Evolutionary conservation across 2,329 filamentous ascomycete species (phyloP), one percentile per base, ranked within the genome.

Genomic region (Colletotrichum sp.): DNA sequence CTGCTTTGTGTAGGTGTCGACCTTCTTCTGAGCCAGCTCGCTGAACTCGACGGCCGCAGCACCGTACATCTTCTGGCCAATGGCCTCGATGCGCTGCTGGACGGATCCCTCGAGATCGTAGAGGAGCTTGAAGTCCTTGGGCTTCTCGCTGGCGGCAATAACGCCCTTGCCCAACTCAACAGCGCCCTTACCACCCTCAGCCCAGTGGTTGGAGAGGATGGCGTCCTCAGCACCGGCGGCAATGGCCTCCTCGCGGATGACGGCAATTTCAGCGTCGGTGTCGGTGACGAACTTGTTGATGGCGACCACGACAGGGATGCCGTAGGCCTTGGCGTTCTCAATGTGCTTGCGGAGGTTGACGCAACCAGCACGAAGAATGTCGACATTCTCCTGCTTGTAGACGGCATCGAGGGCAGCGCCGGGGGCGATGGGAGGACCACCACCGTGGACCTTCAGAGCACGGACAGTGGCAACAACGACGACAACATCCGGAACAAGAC

Each of bases 251-350:
- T 99, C 96, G 73, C 94, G 93, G 80, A 99, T 93, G 77, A 97
- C 94, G 48, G 94, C 92, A 77, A 98, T 94, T 84, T 99, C 97
- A 70, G 96, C 96, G 16, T 96, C 94, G 3, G 96, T 98, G 83
- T 99, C 97, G 7, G 96, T 98, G 77, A 94, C 91, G 84, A 99
- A 98, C 85, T 94, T 95, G 90, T 99, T 99, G 89, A 99, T 97
- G 68, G 96, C 97, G 16, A 99, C 96, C 18, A 99, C 94, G 8
- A 99, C 96, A 7, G 97, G 96, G 24, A 98, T 92, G 57, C 97
- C 97, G 82, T 98, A 99, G 13, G 92, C 89, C 84, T 92, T 95
- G 72, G 97, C 97, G 80, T 99, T 99, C 80, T 92, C 87, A 79
- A 99, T 98, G 83, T 99, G 97, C 89, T 99, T 99, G 86, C 93